Evolutionary conservation across 2,329 filamentous ascomycete species (phyloP), one percentile per base, ranked within the genome.

Genomic region (Thyridium curvatum): DNA sequence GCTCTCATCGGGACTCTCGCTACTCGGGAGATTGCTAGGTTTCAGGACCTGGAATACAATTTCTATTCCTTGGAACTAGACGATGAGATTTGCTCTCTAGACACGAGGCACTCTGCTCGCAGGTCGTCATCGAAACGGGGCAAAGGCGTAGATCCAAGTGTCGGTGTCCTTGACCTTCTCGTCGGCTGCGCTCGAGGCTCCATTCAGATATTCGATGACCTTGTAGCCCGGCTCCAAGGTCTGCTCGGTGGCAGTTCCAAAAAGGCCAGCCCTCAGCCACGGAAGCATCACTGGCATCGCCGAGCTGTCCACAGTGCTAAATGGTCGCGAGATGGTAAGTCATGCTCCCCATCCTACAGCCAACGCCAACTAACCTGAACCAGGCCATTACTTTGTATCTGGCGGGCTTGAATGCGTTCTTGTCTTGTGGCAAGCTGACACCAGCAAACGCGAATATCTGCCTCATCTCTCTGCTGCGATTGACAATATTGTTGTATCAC

Each of bases 341-440:
- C 44, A 45, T 30, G 13, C 4, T 8, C 32, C 14, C 3, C 5
- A 13, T 10, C 36, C 21, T 12, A 34, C 17, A 34, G 34, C 51
- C 54, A 44, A 26, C 10, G 21, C 21, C 21, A 10, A 10, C 21
- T 26, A 26, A 55, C 41, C 30, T 17, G 16, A 26, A 2, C 31
- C 36, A 93, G 86, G 87, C 37, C 89, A 95, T 56, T 98, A 98
- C 59, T 65, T 98, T 42, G 82, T 98, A 38, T 97, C 93, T 41
- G 93, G 93, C 54, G 93, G 93, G 26, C 79, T 81, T 16, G 93
- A 98, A 62, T 90, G 88, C 8, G 85, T 88, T 15, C 70, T 98
- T 32, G 86, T 95, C 8, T 68, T 96, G 26, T 97, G 90, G 90
- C 93, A 98, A 62, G 70, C 96, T 41, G 86, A 94, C 49, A 96